Conservation (phyloP, 2,329 filamentous ascomycete genomes). For the Alternaria sp. region DNA sequence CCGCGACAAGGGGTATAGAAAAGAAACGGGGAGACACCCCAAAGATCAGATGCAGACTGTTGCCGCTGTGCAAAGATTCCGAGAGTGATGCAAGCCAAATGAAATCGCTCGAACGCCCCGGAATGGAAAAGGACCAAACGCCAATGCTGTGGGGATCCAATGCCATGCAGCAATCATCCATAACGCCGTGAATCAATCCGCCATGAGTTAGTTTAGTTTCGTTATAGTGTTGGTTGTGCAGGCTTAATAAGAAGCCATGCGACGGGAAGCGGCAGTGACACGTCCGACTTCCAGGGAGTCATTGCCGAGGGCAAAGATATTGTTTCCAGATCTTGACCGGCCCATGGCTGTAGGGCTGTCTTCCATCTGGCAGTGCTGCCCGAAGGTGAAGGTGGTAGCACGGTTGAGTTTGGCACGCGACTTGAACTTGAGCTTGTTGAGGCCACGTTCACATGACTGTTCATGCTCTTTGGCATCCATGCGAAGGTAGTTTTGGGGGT, state of each 20-base stretch:
- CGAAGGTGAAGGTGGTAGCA: slow-evolving; percentile 95
- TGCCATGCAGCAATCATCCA: slow-evolving; percentile 42
- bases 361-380: slow-evolving; percentile 71
- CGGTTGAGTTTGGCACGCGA: slow-evolving; percentile 78
- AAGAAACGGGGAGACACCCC: slow-evolving; percentile 33
- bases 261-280: slow-evolving; percentile 35
- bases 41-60: slow-evolving; percentile 25
- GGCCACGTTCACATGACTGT: slow-evolving; percentile 89
- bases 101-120: slow-evolving; percentile 47
- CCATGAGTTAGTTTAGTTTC: slow-evolving; percentile 43
- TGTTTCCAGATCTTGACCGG: slow-evolving; percentile 42
- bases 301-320: slow-evolving; percentile 39
- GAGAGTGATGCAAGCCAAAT: slow-evolving; percentile 36
- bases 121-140: slow-evolving; percentile 39
- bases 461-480: slow-evolving; percentile 95
- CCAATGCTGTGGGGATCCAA: slow-evolving; percentile 42
- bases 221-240: slow-evolving; percentile 37
- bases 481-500: slow-evolving; percentile 93
- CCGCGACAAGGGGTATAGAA: slow-evolving; percentile 41
- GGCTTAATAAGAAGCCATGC: slow-evolving; percentile 49
- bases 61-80: slow-evolving; percentile 31
- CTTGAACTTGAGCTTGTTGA: slow-evolving; percentile 85
- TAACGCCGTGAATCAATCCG: slow-evolving; percentile 47
- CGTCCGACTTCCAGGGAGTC: slow-evolving; percentile 42
- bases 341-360: slow-evolving; percentile 64